Conservation (phyloP, 2,329 filamentous ascomycete species). For the Blastomyces percursus region DNA sequence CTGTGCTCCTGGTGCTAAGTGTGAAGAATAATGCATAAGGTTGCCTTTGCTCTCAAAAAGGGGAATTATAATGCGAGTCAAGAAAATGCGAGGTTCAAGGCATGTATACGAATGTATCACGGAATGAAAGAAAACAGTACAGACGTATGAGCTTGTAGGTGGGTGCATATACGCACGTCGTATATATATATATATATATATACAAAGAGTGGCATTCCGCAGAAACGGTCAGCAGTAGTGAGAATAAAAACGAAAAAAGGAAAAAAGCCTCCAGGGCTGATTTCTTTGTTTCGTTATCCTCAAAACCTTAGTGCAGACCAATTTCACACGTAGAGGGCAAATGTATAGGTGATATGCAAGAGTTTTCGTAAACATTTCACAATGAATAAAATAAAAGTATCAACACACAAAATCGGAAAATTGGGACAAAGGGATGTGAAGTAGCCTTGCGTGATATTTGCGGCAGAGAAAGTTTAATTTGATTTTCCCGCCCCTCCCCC, state of each 20-base stretch:
- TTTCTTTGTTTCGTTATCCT: neutral
- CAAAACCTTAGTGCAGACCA: neutral
- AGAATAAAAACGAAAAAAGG: neutral
- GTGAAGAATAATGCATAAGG: neutral
- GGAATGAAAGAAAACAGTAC: neutral
- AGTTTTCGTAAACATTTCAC: neutral
- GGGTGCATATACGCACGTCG: neutral
- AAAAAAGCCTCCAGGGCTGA: neutral
- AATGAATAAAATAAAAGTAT: neutral
- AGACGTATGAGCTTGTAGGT: neutral
- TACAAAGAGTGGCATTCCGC: neutral
- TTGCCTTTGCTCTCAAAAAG: neutral
- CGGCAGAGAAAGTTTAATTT: neutral
- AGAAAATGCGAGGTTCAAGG: too few relatives aligned
- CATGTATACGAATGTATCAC: too few relatives aligned
- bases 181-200: conserved; percentile 5
- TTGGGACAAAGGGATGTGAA: neutral
- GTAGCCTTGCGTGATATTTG: conserved; percentile 1
- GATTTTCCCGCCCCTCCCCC: neutral
- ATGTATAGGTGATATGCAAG: neutral
- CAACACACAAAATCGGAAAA: neutral
- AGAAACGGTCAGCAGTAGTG: neutral
- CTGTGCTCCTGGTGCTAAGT: neutral
- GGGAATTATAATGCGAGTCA: too few relatives aligned
- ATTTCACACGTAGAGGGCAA: neutral